Evolutionary conservation across 2,329 filamentous ascomycete species (phyloP), one percentile per base, ranked within the genome.

Genomic region (Penicillium thymicola): DNA sequence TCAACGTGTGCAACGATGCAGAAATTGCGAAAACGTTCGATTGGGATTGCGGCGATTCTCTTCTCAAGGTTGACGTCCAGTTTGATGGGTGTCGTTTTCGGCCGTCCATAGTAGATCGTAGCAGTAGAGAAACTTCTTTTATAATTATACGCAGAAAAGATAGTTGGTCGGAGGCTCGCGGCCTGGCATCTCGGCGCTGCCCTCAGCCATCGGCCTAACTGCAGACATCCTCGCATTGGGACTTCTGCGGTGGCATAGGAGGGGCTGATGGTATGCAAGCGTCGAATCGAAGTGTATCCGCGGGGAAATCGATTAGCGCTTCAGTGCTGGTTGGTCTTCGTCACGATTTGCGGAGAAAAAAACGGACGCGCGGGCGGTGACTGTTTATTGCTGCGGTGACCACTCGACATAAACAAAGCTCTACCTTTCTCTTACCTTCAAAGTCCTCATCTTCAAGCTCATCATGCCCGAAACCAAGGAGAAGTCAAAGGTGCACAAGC

Each of bases 1-100:
- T 99, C 94, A 71, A 99, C 95, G 74, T 99, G 94, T 10, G 94
- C 94, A 50, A 99, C 93, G 69, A 99, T 97, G 76, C 94, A 99
- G 74, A 99, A 99, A 75, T 99, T 99, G 61, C 94, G 88, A 69
- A 84, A 82, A 37, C 79, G 74, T 37, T 81, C 79, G 51, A 82
- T 75, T 8, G 80, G 80, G 51, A 82, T 81, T 4, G 73, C 74
- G 5, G 76, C 71, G 36, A 82, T 81, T 46, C 85, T 79, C 56
- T 78, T 76, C 70, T 88, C 85, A 23, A 88, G 78, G 25, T 82
- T 80, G n/a, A 79, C 70, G 5, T 71, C 62, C 0, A 65, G 60
- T 51, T 70, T 68, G 10, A 59, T 66, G 2, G 65, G 49, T 5
- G 59, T 41, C 1, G 45, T 45, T 18, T 66, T 63, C 10, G 65